Evolutionary conservation across 2,329 filamentous ascomycete species (phyloP), one percentile per base, ranked within the genome.

Genomic region (Leptographium wingfieldii): DNA sequence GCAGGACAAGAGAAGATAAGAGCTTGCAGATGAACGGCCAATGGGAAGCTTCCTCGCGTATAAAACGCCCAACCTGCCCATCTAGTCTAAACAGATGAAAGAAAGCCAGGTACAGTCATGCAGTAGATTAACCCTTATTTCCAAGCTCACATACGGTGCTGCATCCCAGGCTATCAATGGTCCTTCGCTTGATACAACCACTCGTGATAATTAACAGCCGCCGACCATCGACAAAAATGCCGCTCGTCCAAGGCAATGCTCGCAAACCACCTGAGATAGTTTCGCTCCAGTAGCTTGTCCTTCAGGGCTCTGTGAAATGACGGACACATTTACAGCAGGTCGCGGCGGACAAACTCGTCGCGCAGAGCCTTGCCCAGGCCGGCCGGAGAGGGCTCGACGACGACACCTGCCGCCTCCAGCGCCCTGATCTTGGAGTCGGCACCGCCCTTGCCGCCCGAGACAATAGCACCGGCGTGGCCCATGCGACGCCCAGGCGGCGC

Each of bases 381-480:
- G 67, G 94, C 94, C 65, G 94, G 92, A 70, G 90, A 95, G 75
- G 90, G 87, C 85, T 97, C 92, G 67, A 99, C 94, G 69, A 96
- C 84, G 69, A 97, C 94, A 73, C 94, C 94, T 64, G 94, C 94
- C 65, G 83, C 82, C 80, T 97, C 88, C 63, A 99, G 86, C 63
- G 94, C 94, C 69, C 86, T 81, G 77, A 99, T 99, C 87, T 99
- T 99, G 73, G 90, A 95, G 78, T 97, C 91, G 66, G 94, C 94
- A 73, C 91, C 94, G 72, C 94, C 94, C 85, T 96, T 97, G 69
- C 94, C 94, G 69, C 94, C 94, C 67, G 89, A 90, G 66, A 99
- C 92, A 73, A 99, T 99, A 72, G 94, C 94, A 76, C 94, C 94
- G 67, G 94, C 94, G 82, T 99, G 94, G 68, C 94, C 94, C 94